Evolutionary conservation across 768 basidiomycete species (phyloP), one percentile per base, ranked within the genome.

Genomic region (Xerocomellus intermedius): DNA sequence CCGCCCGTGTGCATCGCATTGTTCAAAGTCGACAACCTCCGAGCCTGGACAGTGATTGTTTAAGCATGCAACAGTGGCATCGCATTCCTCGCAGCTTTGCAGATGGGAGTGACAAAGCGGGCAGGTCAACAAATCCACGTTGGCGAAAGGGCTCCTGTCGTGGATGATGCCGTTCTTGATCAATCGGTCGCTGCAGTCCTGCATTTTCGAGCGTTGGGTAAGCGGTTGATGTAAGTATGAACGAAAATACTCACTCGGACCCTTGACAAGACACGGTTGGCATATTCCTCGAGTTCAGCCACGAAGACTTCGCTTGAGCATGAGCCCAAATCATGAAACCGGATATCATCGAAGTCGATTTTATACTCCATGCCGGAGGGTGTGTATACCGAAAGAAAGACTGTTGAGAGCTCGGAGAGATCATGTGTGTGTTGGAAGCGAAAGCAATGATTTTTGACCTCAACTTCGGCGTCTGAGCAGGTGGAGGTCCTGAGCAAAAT

Each of bases 71-170:
- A 48, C 47, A 5, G 5, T n/a, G 35, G n/a, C 17, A 4, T 36
- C n/a, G 30, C 50, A 52, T 10, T 21, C 4, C 12, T 3, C 2
- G 48, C 53, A 57, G 7, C 36, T 33, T 5, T 1, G 14, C 8
- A 57, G 32, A 22, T 0, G 9, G 28, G 12, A 33, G 30, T 5
- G 17, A 47, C 54, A 58, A 10, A 55, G 48, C 4, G 53, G 48
- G 21, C 57, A 58, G 10, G 53, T 58, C 0, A 43, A n/a, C 26
- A 58, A 19, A 13, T 58, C 28, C 8, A 47, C 54, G 2, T 24
- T 4, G 6, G 7, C 10, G 10, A 55, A 57, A 6, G 42, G 30
- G 6, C 24, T 43, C 4, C 36, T 19, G 9, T 57, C 47, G 0
- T 24, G 32, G 22, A 54, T 38, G 28, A 57, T 17, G 10, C 3